Evolutionary conservation across 1,284 basidiomycete genomes (phyloP).

Genomic region (Schizopora paradoxa): DNA sequence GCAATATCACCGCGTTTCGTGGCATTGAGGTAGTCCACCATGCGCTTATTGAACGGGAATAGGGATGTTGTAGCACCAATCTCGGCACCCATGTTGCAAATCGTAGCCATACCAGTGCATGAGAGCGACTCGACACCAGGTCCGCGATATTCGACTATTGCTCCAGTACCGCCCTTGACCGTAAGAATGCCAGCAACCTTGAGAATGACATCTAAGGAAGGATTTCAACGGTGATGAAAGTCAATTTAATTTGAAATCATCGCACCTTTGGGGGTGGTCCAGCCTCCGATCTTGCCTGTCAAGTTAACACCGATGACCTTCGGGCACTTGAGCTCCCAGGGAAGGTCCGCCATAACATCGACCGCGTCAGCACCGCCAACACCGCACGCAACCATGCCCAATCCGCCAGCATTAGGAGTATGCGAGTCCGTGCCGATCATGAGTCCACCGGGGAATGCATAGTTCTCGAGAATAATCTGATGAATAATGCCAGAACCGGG

Average conservation of each 20-base stretch:
- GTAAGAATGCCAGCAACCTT: constrained; percentile 97
- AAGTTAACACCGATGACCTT: constrained; percentile 98
- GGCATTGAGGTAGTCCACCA: constrained; percentile 90
- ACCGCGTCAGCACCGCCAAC: constrained; percentile 99
- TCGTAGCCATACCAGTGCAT: constrained; percentile 99
- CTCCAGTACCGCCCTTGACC: constrained; percentile 96
- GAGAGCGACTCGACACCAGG: constrained; percentile 94
- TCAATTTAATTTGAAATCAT: constrained; percentile 8
- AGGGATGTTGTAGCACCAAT: constrained; percentile 98
- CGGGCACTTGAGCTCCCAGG: constrained; percentile 99
- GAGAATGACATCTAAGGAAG: constrained; percentile 78
- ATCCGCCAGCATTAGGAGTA: constrained; percentile 98
- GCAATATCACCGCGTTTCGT: constrained; percentile 90
- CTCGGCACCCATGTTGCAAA: constrained; percentile 99
- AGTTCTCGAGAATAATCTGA: constrained; percentile 98
- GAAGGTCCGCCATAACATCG: constrained; percentile 95
- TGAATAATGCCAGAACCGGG: constrained; percentile 98
- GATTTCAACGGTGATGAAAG: constrained; percentile 12
- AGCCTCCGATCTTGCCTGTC: constrained; percentile 91
- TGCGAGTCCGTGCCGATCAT: constrained; percentile 99
- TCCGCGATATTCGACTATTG: constrained; percentile 94
- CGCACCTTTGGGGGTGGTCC: constrained; percentile 95
- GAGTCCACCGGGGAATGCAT: constrained; percentile 96
- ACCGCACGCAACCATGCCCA: constrained; percentile 98
- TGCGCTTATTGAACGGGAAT: constrained; percentile 98